Conservation (phyloP, 129 eudicot genomes). For the Rutidosis leptorrhynchoides region DNA sequence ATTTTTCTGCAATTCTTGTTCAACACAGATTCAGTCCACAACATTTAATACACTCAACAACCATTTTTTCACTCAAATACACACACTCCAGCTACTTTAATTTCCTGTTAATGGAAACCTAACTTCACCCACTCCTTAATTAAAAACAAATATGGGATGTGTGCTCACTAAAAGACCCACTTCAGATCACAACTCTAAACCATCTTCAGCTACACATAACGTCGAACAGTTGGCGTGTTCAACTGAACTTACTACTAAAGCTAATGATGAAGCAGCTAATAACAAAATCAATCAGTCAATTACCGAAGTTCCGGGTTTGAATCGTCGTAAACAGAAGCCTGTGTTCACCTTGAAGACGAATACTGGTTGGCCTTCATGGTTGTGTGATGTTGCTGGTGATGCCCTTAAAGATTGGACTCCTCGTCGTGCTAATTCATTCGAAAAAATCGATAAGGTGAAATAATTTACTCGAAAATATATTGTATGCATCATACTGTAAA, state of each 20-base stretch:
- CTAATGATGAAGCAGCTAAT: constrained; percentile 12
- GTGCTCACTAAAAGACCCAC: constrained; percentile 48
- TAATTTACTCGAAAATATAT: not conserved
- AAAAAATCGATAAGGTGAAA: constrained; percentile 52
- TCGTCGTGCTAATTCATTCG: constrained; percentile 47
- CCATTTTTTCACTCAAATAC: constrained; percentile 17
- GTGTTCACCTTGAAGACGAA: constrained; percentile 31
- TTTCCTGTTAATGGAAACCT: constrained; percentile 5
- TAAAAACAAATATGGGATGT: constrained; percentile 36
- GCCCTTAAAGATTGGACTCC: constrained; percentile 47
- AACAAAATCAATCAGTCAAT: constrained; percentile 13
- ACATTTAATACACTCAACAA: constrained; percentile 24
- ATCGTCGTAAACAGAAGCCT: constrained; percentile 27
- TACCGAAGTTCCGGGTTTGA: constrained; percentile 30
- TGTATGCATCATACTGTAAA: not conserved
- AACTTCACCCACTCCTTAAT: constrained; percentile 1
- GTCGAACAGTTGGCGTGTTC: constrained; percentile 16
- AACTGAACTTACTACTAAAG: not conserved
- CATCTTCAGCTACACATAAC: constrained; percentile 31
- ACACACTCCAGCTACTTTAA: not conserved
- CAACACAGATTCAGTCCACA: constrained; percentile 18
- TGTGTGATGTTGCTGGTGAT: constrained; percentile 46
- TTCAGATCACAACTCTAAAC: constrained; percentile 26
- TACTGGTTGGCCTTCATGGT: constrained; percentile 76
- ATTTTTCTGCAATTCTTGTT: constrained; percentile 17